Evolutionary conservation across 805 yeast genomes (phyloP).

Genomic region (Yamadazyma tumulicola): DNA sequence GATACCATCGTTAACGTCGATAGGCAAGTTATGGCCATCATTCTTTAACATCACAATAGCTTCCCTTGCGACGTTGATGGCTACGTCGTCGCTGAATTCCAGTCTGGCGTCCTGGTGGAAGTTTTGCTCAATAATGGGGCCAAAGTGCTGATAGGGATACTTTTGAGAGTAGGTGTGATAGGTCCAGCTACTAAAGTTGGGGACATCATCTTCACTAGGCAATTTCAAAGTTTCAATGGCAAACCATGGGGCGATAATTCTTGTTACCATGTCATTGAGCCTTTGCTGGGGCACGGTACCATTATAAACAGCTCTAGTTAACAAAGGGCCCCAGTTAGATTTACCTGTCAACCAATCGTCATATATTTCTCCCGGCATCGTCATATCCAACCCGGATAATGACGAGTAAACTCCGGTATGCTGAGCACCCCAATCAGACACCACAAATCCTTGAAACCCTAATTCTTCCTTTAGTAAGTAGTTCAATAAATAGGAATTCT

Average conservation of each 20-base stretch:
- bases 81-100: slow-evolving; percentile 44
- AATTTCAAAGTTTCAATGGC: slow-evolving; percentile 35
- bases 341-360: slow-evolving; percentile 53
- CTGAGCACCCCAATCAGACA: slow-evolving; percentile 66
- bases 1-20: slow-evolving; percentile 39
- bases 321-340: slow-evolving; percentile 55
- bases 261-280: slow-evolving; percentile 58
- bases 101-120: slow-evolving; percentile 54
- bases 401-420: slow-evolving; percentile 55
- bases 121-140: slow-evolving; percentile 52
- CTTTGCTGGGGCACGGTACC: slow-evolving; percentile 51
- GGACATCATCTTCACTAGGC: slow-evolving; percentile 41
- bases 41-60: slow-evolving; percentile 56
- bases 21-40: slow-evolving; percentile 49
- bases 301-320: slow-evolving; percentile 54
- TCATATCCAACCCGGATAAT: slow-evolving; percentile 60
- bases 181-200: slow-evolving; percentile 61
- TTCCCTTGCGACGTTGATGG: slow-evolving; percentile 54
- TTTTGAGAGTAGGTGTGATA: slow-evolving; percentile 51
- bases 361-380: slow-evolving; percentile 58
- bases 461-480: slow-evolving; percentile 55
- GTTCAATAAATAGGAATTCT: slow-evolving; percentile 54
- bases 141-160: slow-evolving; percentile 50
- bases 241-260: slow-evolving; percentile 57
- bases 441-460: slow-evolving; percentile 67